phyloP scores from a whole-genome alignment of 139 green algal species.

The Chlamydomonas eustigma region DNA sequence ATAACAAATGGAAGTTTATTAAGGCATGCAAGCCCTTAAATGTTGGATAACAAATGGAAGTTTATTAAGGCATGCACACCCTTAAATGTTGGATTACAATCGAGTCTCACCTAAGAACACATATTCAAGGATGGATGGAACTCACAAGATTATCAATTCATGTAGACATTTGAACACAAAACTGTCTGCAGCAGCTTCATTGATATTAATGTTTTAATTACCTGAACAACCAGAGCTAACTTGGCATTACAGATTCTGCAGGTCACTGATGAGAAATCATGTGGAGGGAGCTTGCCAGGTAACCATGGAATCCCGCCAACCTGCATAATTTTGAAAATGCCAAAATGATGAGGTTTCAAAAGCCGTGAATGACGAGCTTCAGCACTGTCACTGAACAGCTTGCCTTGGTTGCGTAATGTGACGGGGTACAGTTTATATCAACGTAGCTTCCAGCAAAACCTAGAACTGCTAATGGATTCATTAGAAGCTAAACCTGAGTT shows the following conservation, averaged over 20 bases:
- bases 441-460: slow-evolving; percentile 22
- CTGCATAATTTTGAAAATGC: background rate
- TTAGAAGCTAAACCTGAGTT: background rate
- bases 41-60: too few species aligned
- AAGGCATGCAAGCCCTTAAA: background rate
- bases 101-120: background rate
- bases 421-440: background rate
- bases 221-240: slow-evolving; percentile 53
- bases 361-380: background rate
- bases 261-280: background rate
- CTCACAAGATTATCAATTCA: background rate
- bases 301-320: slow-evolving; percentile 17
- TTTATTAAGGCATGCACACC: background rate
- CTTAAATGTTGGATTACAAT: background rate
- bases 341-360: background rate
- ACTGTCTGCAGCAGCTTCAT: background rate
- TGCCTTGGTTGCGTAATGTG: slow-evolving; percentile 35
- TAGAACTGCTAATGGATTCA: background rate
- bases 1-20: background rate
- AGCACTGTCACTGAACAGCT: background rate
- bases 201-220: background rate
- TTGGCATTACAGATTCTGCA: slow-evolving; percentile 37
- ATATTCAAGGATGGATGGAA: background rate
- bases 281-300: background rate
- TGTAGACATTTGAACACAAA: background rate